A percentile compares a stretch with the other conserved stretches of the same genome.
Evolutionary conservation across 768 basidiomycete species (phyloP).

Genomic region (Phaffia australis): DNA sequence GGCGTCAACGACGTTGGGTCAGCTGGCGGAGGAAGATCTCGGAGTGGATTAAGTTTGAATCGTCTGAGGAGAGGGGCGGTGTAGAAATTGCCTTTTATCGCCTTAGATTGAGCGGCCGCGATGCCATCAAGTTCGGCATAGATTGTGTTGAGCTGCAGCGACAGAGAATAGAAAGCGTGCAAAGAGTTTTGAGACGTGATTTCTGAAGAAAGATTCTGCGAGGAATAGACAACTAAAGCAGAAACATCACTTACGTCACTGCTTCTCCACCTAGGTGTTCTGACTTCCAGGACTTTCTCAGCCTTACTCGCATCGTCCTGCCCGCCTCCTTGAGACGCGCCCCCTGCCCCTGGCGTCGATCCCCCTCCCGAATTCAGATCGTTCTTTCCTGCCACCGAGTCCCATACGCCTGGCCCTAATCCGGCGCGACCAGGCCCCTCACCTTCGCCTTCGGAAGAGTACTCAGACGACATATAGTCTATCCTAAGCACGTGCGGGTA

Average conservation of each 20-base stretch:
- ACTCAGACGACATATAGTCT: conserved; percentile 38
- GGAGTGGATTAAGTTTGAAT: not conserved
- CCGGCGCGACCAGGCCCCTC: conserved; percentile 18
- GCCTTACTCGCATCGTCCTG: conserved; percentile 5
- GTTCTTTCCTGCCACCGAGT: not conserved
- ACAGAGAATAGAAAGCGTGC: not conserved
- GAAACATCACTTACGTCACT: conserved; percentile 28
- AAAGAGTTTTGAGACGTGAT: not conserved
- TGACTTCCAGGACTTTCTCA: conserved; percentile 36
- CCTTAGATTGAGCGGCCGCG: conserved; percentile 3
- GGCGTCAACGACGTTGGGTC: too few species aligned
- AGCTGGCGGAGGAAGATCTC: conserved; percentile 2
- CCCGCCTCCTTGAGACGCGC: not conserved
- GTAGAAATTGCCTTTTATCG: conserved; percentile 3
- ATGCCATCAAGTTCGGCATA: conserved; percentile 11
- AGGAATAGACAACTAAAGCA: not conserved
- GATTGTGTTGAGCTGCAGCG: conserved; percentile 11
- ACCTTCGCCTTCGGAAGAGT: conserved; percentile 34
- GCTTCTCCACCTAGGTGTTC: conserved; percentile 35
- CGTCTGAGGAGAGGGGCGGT: not conserved
- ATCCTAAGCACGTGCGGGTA: conserved; percentile 30
- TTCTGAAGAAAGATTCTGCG: not conserved
- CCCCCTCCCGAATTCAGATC: conserved; percentile 3
- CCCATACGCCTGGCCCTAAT: not conserved
- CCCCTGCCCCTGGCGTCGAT: conserved; percentile 21